Evolutionary conservation across 805 yeast genomes (phyloP).

Genomic region (Limtongozyma cylindracea): DNA sequence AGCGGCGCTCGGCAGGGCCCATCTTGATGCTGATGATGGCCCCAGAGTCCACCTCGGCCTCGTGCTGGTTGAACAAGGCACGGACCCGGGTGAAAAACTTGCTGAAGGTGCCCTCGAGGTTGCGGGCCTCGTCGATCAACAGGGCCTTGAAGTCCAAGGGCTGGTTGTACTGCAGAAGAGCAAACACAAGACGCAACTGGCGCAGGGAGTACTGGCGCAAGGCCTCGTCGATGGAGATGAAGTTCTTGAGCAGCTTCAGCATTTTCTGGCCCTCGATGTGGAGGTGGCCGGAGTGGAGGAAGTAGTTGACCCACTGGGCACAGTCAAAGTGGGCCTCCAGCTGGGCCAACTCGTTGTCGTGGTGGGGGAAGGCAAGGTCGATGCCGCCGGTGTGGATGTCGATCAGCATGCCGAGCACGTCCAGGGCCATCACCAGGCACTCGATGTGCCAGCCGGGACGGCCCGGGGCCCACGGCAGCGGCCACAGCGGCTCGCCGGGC

Average conservation of each 20-base stretch:
- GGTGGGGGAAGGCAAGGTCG: constrained; percentile 96
- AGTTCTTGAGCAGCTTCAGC: constrained; percentile 88
- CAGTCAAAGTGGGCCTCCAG: constrained; percentile 80
- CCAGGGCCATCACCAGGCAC: constrained; percentile 96
- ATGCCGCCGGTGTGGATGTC: constrained; percentile 96
- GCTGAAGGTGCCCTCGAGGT: constrained; percentile 46
- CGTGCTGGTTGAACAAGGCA: constrained; percentile 49
- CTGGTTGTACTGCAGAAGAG: constrained; percentile 77
- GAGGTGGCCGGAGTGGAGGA: constrained; percentile 89
- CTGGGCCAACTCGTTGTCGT: constrained; percentile 95
- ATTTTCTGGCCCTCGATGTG: constrained; percentile 97
- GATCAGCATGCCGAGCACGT: constrained; percentile 56
- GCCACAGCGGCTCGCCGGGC: constrained; percentile 95
- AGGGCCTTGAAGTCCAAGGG: constrained; percentile 81
- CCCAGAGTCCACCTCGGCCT: constrained; percentile 14
- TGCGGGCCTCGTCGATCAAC: constrained; percentile 48
- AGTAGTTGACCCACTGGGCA: constrained; percentile 91
- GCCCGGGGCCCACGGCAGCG: constrained; percentile 89
- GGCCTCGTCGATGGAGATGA: constrained; percentile 86
- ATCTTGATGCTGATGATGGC: constrained; percentile 36
- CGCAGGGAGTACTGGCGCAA: constrained; percentile 43
- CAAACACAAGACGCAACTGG: constrained; percentile 79
- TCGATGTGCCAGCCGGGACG: constrained; percentile 99
- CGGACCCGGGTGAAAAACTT: constrained; percentile 77
- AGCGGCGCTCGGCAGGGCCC: constrained; percentile 23